Evolutionary conservation across 805 yeast species (phyloP).

Genomic region (Pichia sporocuriosa): DNA sequence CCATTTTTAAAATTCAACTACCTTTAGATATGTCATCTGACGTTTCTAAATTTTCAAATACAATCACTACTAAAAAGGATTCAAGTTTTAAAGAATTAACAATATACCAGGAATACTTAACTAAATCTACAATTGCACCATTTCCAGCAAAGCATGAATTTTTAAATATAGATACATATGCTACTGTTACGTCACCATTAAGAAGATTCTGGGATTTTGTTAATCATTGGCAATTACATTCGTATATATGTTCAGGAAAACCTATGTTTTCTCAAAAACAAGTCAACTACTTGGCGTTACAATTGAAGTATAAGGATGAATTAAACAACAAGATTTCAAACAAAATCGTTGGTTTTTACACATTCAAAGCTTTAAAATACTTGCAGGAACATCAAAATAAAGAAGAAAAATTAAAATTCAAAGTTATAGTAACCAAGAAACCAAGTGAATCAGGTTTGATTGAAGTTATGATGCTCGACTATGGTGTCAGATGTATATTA

Average conservation of each 20-base stretch:
- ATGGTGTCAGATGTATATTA: slow-evolving; percentile 26
- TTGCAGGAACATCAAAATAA: slow-evolving; percentile 17
- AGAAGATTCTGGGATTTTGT: slow-evolving; percentile 76
- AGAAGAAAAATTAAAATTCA: slow-evolving; percentile 31
- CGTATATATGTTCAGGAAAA: slow-evolving; percentile 29
- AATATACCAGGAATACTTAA: slow-evolving; percentile 39
- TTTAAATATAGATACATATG: slow-evolving; percentile 55
- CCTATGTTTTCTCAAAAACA: slow-evolving; percentile 29
- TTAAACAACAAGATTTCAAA: slow-evolving; percentile 26
- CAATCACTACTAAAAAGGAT: slow-evolving; percentile 16
- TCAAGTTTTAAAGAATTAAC: slow-evolving; percentile 36
- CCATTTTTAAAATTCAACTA: slow-evolving; percentile 38
- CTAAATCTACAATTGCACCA: slow-evolving; percentile 46
- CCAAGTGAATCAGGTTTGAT: slow-evolving; percentile 34
- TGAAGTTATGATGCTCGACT: slow-evolving; percentile 26
- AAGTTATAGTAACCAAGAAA: slow-evolving; percentile 36
- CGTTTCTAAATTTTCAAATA: slow-evolving; percentile 19
- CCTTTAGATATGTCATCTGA: slow-evolving; percentile 20
- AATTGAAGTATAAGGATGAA: slow-evolving; percentile 40
- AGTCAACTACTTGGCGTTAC: slow-evolving; percentile 33
- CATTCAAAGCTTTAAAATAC: slow-evolving; percentile 25
- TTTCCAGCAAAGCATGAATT: slow-evolving; percentile 47
- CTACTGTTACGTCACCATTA: slow-evolving; percentile 84
- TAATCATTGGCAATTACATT: slow-evolving; percentile 70
- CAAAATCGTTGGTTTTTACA: slow-evolving; percentile 25